These are phyloP conservation scores for Yarrowia deformans DNA, from an alignment of 805 yeast species.

Conservation along the genomic window DNA sequence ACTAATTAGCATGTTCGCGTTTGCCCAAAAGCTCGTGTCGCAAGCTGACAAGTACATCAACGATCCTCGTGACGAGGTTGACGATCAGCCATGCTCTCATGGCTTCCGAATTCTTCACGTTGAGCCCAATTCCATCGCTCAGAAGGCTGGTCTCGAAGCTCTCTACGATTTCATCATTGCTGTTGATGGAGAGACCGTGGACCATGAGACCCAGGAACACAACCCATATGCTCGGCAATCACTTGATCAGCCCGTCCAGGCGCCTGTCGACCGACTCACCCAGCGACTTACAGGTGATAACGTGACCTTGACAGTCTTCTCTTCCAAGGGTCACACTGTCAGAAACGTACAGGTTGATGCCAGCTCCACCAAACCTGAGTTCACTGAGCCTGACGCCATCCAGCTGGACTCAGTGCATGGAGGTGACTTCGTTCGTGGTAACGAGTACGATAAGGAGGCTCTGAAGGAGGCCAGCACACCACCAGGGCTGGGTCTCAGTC, in stretches of 20 bases:
- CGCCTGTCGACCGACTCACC: constrained; percentile 33
- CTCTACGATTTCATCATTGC: constrained; percentile 90
- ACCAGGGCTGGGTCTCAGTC: constrained; percentile 58
- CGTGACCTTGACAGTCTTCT: constrained; percentile 43
- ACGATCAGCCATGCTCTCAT: constrained; percentile 43
- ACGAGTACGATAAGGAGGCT: constrained; percentile 34
- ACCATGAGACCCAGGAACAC: constrained; percentile 33
- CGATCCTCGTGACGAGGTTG: constrained; percentile 45
- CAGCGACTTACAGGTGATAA: constrained; percentile 5
- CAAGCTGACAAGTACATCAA: constrained; percentile 47
- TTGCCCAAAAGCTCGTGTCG: constrained; percentile 44
- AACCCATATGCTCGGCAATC: constrained; percentile 33
- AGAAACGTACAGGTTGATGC: constrained; percentile 54
- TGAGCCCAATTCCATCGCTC: constrained; percentile 57
- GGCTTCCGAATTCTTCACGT: constrained; percentile 70
- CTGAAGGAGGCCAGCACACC: constrained; percentile 41
- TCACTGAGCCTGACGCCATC: constrained; percentile 22
- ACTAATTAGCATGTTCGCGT: constrained; percentile 36
- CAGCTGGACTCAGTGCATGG: constrained; percentile 53
- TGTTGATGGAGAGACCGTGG: constrained; percentile 61
- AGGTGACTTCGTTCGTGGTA: constrained; percentile 18
- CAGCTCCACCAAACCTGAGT: constrained; percentile 24
- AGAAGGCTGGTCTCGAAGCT: constrained; percentile 69
- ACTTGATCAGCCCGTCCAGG: constrained; percentile 21
- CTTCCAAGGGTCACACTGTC: constrained; percentile 44